These are phyloP conservation scores for Leptosphaerulina australis DNA, from an alignment of 2,329 filamentous ascomycete genomes.

Conservation along the genomic window DNA sequence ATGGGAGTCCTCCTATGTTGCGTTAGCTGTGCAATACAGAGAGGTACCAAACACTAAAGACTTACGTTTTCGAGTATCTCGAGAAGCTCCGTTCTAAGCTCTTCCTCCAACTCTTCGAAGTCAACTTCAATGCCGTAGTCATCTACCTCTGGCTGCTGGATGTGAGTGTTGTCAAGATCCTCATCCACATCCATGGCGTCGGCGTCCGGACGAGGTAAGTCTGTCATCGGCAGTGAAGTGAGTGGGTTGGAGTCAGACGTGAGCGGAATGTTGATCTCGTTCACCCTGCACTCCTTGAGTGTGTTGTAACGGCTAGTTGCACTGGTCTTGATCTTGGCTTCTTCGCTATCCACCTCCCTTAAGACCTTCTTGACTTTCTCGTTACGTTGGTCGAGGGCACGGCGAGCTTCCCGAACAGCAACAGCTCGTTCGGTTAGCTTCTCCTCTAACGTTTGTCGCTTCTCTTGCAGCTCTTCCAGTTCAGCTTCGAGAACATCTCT, in stretches of 20 bases:
- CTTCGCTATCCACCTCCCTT: conserved; percentile 77
- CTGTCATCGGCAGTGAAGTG: conserved; percentile 85
- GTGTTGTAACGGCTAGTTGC: conserved; percentile 82
- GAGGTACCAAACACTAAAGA: too few species aligned
- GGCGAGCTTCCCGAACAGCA: conserved; percentile 76
- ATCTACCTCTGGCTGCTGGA: conserved; percentile 67
- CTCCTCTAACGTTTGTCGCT: conserved; percentile 70
- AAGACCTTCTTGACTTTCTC: conserved; percentile 79
- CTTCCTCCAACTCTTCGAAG: conserved; percentile 80
- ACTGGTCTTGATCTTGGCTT: conserved; percentile 84
- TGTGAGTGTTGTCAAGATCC: conserved; percentile 56
- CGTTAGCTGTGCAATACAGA: conserved; percentile 24
- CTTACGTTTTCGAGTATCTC: conserved; percentile 55
- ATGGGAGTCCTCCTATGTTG: conserved; percentile 66
- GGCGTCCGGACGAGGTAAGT: conserved; percentile 71
- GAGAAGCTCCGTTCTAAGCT: conserved; percentile 60
- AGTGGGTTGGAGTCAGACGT: conserved; percentile 71
- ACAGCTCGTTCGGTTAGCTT: conserved; percentile 73
- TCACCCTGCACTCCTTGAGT: conserved; percentile 87
- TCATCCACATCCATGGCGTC: conserved; percentile 95
- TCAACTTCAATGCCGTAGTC: conserved; percentile 92
- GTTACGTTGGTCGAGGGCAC: conserved; percentile 80
- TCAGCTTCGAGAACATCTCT: conserved; percentile 76
- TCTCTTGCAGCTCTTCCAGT: conserved; percentile 75
- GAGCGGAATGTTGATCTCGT: conserved; percentile 88